Conservation (phyloP, 805 yeast genomes). For the Yueomyces sp. region DNA sequence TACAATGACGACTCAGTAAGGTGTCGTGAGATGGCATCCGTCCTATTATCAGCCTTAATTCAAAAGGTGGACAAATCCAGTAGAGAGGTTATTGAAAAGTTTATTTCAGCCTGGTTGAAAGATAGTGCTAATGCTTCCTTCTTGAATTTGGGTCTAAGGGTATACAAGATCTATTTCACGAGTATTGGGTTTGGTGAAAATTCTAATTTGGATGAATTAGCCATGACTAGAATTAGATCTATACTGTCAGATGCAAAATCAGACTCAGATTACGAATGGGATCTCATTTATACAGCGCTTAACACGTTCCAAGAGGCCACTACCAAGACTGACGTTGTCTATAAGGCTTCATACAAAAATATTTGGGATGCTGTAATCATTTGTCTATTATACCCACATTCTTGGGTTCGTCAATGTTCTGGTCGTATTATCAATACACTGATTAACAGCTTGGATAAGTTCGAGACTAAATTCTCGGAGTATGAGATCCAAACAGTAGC, state of each 20-base stretch:
- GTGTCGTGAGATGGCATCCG: slow-evolving; percentile 75
- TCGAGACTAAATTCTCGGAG: slow-evolving; percentile 25
- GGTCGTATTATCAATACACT: slow-evolving; percentile 44
- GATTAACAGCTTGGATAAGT: slow-evolving; percentile 28
- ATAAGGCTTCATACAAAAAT: slow-evolving; percentile 19
- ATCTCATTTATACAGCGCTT: slow-evolving; percentile 55
- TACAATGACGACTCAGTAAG: slow-evolving; percentile 65
- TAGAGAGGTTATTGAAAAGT: slow-evolving; percentile 23
- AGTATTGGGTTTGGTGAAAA: slow-evolving; percentile 32
- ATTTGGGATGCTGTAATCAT: slow-evolving; percentile 42
- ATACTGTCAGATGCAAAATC: slow-evolving; percentile 25
- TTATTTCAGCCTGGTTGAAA: slow-evolving; percentile 47
- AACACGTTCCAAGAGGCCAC: slow-evolving; percentile 32
- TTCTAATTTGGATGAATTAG: slow-evolving; percentile 29
- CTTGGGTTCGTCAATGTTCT: slow-evolving; percentile 74
- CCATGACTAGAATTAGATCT: slow-evolving; percentile 24
- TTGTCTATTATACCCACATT: slow-evolving; percentile 67
- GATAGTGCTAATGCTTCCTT: slow-evolving; percentile 39
- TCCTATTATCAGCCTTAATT: slow-evolving; percentile 43
- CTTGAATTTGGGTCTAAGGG: slow-evolving; percentile 59
- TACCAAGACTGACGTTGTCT: slow-evolving; percentile 20
- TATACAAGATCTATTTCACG: slow-evolving; percentile 47
- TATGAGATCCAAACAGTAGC: slow-evolving; percentile 55
- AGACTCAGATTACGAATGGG: slow-evolving; percentile 54
- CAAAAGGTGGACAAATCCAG: slow-evolving; percentile 31